Base-by-base conservation (phyloP, 2,329 filamentous ascomycete species). In the Rutstroemia sp. region DNA sequence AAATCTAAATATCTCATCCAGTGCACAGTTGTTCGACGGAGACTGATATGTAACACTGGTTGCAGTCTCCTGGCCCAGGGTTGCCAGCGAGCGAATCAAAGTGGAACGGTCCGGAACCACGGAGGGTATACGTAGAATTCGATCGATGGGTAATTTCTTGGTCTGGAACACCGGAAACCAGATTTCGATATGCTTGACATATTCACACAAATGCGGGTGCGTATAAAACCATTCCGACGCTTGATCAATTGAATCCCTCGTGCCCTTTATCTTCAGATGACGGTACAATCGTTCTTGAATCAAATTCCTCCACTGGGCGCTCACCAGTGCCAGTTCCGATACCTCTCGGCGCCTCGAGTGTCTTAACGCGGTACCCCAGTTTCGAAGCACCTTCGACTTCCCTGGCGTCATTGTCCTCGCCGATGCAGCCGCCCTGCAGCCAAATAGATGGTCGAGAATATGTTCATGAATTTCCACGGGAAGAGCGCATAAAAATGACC, bases 251-350 rank as follows among this genome's bases (percentile, higher is more conserved):
- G 79, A 84, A n/a, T 80, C 76, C 39, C 80, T 73, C 0, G 85
- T 88, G 0, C 84, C 87, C 71, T 88, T 87, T 63, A 90, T 74
- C 70, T 89, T 89, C 72, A 90, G 81, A 68, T 89, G 86, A 44
- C 87, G 78, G 71, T 88, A 91, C 2, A 91, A 78, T 39, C 87
- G 78, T 66, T 86, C 79, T 68, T 90, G 87, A 19, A 91, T 81
- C 56, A 89, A 67, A 38, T 76, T 72, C 49, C 84, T 79, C 86
- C 86, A 90, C n/a, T 78, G 71, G 4, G 70, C 75, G 63, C 75
- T 81, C 48, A 85, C 82, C 51, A 87, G 71, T 3, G 86, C 81
- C 57, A 89, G 69, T 60, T 85, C 78, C 0, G 86, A 87, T 38
- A 89, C 73, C 58, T 86, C 83, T 60, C 81, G 84, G 58, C 86